Conservation (phyloP, 2,329 filamentous ascomycete genomes). For the Sporothrix protearum region DNA sequence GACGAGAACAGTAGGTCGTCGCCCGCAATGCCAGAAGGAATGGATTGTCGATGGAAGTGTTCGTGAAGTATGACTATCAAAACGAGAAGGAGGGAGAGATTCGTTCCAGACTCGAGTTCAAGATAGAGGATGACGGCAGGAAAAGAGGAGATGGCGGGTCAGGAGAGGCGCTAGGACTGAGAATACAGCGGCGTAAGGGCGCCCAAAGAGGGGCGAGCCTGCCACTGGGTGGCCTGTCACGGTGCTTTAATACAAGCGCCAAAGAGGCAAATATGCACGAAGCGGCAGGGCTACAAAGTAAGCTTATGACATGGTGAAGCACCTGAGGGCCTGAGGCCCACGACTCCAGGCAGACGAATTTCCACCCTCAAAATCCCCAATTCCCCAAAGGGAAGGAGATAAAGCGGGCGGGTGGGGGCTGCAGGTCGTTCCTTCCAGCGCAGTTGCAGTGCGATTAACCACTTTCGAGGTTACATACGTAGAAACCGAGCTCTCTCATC, state of each 20-base stretch:
- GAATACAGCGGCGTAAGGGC: neutral
- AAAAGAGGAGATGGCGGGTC: conserved; percentile 9
- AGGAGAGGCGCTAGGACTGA: neutral
- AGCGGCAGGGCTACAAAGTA: neutral
- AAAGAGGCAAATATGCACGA: neutral
- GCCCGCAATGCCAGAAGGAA: neutral
- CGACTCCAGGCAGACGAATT: conserved; percentile 9
- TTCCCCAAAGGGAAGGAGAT: conserved; percentile 12
- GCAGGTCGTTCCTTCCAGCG: neutral
- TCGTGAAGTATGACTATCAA: neutral
- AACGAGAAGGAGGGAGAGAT: neutral
- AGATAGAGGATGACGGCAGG: conserved; percentile 10
- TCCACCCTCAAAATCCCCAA: neutral
- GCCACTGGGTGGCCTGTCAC: neutral
- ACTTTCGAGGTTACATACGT: neutral
- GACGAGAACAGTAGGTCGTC: neutral
- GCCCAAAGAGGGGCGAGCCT: neutral
- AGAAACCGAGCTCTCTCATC: neutral
- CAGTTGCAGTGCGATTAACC: neutral
- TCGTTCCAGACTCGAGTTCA: neutral
- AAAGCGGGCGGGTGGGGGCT: conserved; percentile 6
- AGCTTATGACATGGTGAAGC: conserved; percentile 5
- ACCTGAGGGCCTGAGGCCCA: neutral
- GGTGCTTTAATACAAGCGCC: neutral
- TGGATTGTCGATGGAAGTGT: neutral